Evolutionary conservation across 2,329 filamentous ascomycete genomes (phyloP), one percentile per base, ranked within the genome.

Genomic region (Ascochyta pisi): DNA sequence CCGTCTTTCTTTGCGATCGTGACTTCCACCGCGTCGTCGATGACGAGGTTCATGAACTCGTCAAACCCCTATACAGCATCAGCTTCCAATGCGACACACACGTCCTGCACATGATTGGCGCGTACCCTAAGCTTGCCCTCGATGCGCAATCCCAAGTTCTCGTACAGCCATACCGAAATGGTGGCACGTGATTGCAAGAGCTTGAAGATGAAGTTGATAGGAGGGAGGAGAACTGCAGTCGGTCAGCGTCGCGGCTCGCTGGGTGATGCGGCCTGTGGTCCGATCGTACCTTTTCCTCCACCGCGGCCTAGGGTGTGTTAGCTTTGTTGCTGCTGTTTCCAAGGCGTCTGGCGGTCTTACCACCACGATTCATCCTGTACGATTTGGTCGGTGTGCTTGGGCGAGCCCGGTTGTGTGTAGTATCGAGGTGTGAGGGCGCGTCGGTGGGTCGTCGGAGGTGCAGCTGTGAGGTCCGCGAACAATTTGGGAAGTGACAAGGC

Each of bases 1-100:
- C 50, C 52, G 66, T 90, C 89, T 82, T 96, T 96, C 61, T 90
- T 92, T 51, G 91, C 82, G 73, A 92, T 85, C 76, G 89, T 90
- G 40, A 99, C 92, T 79, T 98, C 94, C 54, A 97, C 87, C 27
- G 95, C 95, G 68, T 99, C 92, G 73, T 99, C 95, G 64, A 96
- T 85, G 35, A 98, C 95, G 45, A 99, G 83, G 80, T 99, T 99
- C 93, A 99, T 97, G 81, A 98, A 99, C 78, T 99, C 95, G 76
- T 99, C 95, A 66, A 99, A 99, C 13, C 95, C 93, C 92, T 96
- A 60, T 34, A 33, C 61, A 24, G 4, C 41, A 48, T 73, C 45
- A 74, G 61, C 47, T 57, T 37, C 3, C 35, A 43, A 31, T 10
- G 35, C 31, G 53, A 44, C 29, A 31, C 10, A 31, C 6, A 37